phyloP scores from a whole-genome alignment of 2,329 filamentous ascomycete genomes.

The Aspergillus versicolor region DNA sequence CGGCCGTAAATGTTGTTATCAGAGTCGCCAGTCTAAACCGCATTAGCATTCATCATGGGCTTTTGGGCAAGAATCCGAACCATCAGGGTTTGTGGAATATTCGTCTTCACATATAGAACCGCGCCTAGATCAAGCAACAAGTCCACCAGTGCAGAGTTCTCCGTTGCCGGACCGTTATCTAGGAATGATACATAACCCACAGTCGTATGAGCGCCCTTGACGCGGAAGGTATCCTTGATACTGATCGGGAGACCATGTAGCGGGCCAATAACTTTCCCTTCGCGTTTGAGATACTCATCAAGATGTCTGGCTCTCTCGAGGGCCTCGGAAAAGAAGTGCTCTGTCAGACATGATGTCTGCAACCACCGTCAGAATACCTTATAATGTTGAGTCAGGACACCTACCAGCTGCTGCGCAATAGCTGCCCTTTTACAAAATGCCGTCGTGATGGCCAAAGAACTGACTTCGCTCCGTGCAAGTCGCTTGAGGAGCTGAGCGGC shows the following conservation, averaged over 20 bases:
- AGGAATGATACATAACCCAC: slow-evolving; percentile 62
- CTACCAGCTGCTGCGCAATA: slow-evolving; percentile 30
- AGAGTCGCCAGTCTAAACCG: slow-evolving; percentile 44
- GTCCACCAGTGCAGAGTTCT: slow-evolving; percentile 56
- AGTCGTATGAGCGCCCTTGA: slow-evolving; percentile 53
- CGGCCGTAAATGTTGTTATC: slow-evolving; percentile 60
- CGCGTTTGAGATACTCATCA: slow-evolving; percentile 44
- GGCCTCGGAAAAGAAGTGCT: slow-evolving; percentile 54
- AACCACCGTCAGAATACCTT: neutral
- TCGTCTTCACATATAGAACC: slow-evolving; percentile 67
- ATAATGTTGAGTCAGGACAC: neutral
- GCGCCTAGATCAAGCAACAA: slow-evolving; percentile 60
- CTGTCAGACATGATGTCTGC: slow-evolving; percentile 49
- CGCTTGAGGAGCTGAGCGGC: slow-evolving; percentile 27
- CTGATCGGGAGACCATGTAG: slow-evolving; percentile 63
- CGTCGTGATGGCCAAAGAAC: slow-evolving; percentile 42
- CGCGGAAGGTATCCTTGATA: slow-evolving; percentile 49
- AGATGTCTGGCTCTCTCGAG: slow-evolving; percentile 49
- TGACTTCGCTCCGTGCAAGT: slow-evolving; percentile 27
- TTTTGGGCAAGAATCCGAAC: neutral
- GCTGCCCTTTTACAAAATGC: slow-evolving; percentile 47
- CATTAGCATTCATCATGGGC: neutral
- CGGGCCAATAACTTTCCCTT: slow-evolving; percentile 53
- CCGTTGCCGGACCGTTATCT: slow-evolving; percentile 52
- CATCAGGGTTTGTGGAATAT: slow-evolving; percentile 57